phyloP scores from a whole-genome alignment of 306 rosid species.

The Datisca glomerata region DNA sequence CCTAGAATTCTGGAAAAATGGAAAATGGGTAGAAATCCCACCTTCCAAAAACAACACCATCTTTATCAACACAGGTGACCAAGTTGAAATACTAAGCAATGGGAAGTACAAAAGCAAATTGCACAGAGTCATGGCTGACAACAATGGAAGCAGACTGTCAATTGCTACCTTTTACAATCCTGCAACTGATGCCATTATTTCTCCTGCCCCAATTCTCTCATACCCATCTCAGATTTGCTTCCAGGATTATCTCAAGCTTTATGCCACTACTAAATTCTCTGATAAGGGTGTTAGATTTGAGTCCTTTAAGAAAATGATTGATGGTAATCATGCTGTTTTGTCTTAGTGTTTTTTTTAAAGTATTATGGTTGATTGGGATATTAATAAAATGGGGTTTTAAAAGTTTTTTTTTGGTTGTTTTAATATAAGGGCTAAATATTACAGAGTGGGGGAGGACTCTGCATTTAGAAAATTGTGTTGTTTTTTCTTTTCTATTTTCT shows the following conservation, averaged over 20 bases:
- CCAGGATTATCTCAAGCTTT: constrained; percentile 63
- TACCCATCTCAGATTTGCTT: constrained; percentile 45
- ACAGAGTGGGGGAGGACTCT: too few relatives aligned
- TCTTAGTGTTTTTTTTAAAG: too few relatives aligned
- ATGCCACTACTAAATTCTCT: constrained; percentile 59
- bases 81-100: constrained; percentile 53
- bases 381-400: too few relatives aligned
- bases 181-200: constrained; percentile 47
- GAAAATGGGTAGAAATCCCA: constrained; percentile 73
- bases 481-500: too few relatives aligned
- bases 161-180: constrained; percentile 82
- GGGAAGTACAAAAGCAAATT: constrained; percentile 49
- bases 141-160: constrained; percentile 60
- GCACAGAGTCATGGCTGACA: constrained; percentile 70
- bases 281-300: constrained; percentile 59
- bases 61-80: constrained; percentile 88
- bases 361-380: too few relatives aligned
- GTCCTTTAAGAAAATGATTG: constrained; percentile 46
- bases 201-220: constrained; percentile 47
- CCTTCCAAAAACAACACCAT: constrained; percentile 72
- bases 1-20: constrained; percentile 58
- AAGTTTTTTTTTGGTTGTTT: too few relatives aligned
- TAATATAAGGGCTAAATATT: too few relatives aligned
- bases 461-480: too few relatives aligned
- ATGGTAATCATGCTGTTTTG: too few relatives aligned